A percentile compares a stretch with the other conserved stretches of the same genome.
Conservation (phyloP, 2,329 filamentous ascomycete species). For the Alternaria ventricosa region DNA sequence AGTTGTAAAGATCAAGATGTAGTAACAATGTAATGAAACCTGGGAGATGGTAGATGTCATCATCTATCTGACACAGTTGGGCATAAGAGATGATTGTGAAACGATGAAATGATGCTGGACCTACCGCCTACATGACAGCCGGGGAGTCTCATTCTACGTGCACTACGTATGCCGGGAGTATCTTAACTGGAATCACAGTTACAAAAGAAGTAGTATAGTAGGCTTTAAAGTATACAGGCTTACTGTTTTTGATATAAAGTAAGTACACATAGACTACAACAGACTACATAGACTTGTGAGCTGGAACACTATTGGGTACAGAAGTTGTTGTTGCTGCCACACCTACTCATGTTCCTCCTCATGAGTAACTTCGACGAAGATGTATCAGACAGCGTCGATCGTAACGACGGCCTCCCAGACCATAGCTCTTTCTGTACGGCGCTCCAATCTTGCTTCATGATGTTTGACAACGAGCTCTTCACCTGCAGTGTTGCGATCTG, state of each 20-base stretch:
- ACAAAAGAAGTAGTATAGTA: background rate
- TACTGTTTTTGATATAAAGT: background rate
- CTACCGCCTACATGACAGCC: background rate
- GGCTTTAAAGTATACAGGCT: background rate
- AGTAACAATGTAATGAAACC: background rate
- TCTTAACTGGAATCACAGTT: background rate
- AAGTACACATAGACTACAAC: background rate
- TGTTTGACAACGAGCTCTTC: background rate
- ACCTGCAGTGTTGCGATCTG: background rate
- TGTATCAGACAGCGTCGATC: background rate
- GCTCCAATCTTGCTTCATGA: background rate
- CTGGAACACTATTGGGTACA: background rate
- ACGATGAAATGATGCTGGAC: background rate
- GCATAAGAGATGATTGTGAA: background rate
- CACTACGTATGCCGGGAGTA: background rate
- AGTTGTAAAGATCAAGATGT: background rate
- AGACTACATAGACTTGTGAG: background rate
- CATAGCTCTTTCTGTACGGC: background rate
- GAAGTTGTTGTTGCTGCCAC: background rate
- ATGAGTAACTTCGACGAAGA: background rate
- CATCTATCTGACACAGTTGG: background rate
- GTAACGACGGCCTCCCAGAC: too few species aligned
- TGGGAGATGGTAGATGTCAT: background rate
- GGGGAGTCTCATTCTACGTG: background rate
- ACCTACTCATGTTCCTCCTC: background rate